Conservation (phyloP, 2,329 filamentous ascomycete genomes). For the Colletotrichum melonis region DNA sequence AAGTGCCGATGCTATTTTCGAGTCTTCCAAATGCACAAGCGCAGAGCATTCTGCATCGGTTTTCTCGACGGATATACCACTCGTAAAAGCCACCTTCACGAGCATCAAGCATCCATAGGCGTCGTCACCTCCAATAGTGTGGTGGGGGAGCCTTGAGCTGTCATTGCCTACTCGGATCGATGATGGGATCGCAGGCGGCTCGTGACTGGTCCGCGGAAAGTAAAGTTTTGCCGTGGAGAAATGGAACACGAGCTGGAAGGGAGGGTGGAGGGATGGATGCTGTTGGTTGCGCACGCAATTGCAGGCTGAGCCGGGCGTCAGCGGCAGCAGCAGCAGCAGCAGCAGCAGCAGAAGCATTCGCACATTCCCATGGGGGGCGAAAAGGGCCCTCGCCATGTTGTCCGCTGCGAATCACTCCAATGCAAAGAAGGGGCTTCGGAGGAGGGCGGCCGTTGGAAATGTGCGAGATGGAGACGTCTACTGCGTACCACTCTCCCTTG, state of each 20-base stretch:
- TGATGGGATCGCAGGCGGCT: conserved; percentile 17
- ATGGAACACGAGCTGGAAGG: conserved; percentile 35
- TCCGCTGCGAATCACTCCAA: background rate
- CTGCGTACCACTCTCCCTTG: conserved; percentile 9
- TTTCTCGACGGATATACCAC: background rate
- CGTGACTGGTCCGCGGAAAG: conserved; percentile 17
- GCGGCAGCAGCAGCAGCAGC: background rate
- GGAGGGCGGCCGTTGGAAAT: background rate
- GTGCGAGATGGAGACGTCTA: conserved; percentile 1
- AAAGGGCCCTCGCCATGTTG: background rate
- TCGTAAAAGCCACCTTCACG: background rate
- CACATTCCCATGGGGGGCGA: conserved; percentile 27
- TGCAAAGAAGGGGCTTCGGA: background rate
- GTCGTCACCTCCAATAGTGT: conserved; percentile 23
- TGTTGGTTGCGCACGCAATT: conserved; percentile 31
- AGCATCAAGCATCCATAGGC: background rate
- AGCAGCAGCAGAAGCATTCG: conserved; percentile 7
- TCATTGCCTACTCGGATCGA: conserved; percentile 9
- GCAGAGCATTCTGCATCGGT: too few species aligned
- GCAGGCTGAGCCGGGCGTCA: conserved; percentile 20
- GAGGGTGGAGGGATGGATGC: conserved; percentile 32
- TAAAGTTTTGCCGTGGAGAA: conserved; percentile 20
- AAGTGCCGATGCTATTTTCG: background rate
- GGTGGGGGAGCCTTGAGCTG: conserved; percentile 24
- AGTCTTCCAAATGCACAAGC: background rate